A percentile compares a stretch with the other conserved stretches of the same genome.
These are phyloP conservation scores for Picea abies DNA, from an alignment of 83 land plant genomes.

Conservation along the genomic window DNA sequence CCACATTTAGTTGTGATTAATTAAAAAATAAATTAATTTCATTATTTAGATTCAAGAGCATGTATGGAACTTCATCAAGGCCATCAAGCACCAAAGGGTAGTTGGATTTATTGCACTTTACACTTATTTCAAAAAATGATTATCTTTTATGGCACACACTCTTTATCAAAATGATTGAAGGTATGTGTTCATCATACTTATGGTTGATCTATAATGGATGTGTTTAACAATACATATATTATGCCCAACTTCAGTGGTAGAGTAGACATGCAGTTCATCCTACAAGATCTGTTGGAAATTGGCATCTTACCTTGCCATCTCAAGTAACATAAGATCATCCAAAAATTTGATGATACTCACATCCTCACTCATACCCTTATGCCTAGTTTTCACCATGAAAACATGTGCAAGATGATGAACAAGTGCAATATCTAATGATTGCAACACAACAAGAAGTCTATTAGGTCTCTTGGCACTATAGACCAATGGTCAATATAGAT, in stretches of 20 bases:
- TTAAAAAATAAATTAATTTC: neutral
- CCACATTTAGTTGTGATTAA: neutral
- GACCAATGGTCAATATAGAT: slow-evolving; percentile 98
- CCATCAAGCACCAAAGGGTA: neutral
- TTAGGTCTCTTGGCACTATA: slow-evolving; percentile 81
- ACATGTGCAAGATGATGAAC: no score
- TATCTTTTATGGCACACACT: neutral
- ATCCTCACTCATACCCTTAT: no score
- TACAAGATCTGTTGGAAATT: slow-evolving; percentile 78
- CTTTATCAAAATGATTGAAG: no score
- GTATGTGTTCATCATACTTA: neutral
- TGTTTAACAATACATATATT: neutral
- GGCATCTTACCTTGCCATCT: slow-evolving; percentile 97
- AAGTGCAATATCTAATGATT: no score
- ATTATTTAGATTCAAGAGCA: neutral
- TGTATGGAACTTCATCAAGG: neutral
- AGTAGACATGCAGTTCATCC: neutral
- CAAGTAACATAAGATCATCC: slow-evolving; percentile 97
- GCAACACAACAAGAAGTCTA: no score
- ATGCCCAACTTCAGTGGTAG: neutral
- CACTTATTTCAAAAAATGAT: neutral
- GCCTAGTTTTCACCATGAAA: no score
- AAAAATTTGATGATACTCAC: slow-evolving; percentile 91
- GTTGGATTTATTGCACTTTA: neutral
- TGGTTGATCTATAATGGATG: neutral